Base-by-base conservation (phyloP, 257 asterid species). In the Nicotiana noctiflora region DNA sequence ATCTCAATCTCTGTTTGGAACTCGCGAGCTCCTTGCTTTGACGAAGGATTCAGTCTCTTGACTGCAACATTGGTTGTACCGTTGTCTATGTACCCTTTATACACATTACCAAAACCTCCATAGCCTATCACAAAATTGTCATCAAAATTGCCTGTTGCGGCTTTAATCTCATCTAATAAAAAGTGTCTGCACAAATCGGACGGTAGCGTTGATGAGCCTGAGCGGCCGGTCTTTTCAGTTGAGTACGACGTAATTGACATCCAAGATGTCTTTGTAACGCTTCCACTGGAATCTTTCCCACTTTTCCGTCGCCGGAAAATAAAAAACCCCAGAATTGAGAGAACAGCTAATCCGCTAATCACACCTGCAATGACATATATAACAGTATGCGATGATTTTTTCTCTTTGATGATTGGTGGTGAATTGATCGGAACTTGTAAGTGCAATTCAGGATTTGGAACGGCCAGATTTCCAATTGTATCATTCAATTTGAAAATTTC, bases 41-140 rank as follows among this genome's bases (percentile, higher is more conserved):
- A 91, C 0, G 88, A 82, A 0, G 92, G 57, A 66, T 90, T 84
- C 64, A 87, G 81, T 29, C 93, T 76, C 76, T 91, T 91, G 60
- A 91, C 76, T 0, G 92, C 92, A 19, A 91, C 92, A 2, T 82
- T 4, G 27, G 89, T 86, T 65, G 82, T 34, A 14, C 77, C 84
- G 12, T 62, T 67, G 80, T 85, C 90, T 10, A 88, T 80, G 81
- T 59, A 82, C 10, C 92, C 90, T 81, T 81, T 87, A 86, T 92
- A 92, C 21, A 89, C 95, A 19, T 87, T 90, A 25, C 95, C 92
- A 13, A 92, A 92, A 2, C 97, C 95, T 34, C 93, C 95, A 5
- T 10, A 61, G 0, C 97, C 95, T 13, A 90, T 79, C 21, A 92
- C 78, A 37, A 77, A 84, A 19, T 17, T 82, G 25, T 84, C 77